Base-by-base conservation (phyloP, 331 rosid species). In the Saraca asoca region DNA sequence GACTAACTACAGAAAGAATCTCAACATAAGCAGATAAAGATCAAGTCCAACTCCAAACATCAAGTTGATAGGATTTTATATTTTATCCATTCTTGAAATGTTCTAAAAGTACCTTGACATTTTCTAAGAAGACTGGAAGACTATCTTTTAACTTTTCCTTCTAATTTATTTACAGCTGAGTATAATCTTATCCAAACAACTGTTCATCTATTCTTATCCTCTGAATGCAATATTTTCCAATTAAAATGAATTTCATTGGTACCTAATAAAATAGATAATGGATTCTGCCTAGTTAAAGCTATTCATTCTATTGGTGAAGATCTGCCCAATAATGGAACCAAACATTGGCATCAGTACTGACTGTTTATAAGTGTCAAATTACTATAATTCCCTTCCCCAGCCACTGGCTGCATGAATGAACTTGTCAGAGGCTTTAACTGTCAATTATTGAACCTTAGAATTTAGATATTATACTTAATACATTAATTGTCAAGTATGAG, bases 281-380 rank as follows among this genome's bases (percentile, higher is more conserved):
- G 73, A n/a, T 50, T 78, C 50, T 62, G 39, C 92, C 88, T 62
- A 78, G 81, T 68, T 64, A 72, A 83, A 81, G 89, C 64, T 64
- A 66, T 48, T 62, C 43, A 70, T 52, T 49, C 57, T 2, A 20
- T 45, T 75, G 58, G 81, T 62, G 69, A 38, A 31, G 43, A 59
- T 66, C 46, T 61, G 39, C 78, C 75, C 53, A 62, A 68, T 66
- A 67, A 75, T 72, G 59, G 69, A 6, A 41, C 13, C 12, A 18
- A 75, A 70, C 7, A 44, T 5, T 53, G 10, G 20, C 33, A 52
- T 0, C 20, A 29, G 31, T 13, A 63, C 31, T 1, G 31, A 15
- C 49, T 31, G 20, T 56, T 69, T 70, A 59, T 31, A 76, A 29
- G 9, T 79, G 39, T 24, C 69, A 57, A 48, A 62, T 50, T 37